These are phyloP conservation scores for Cystofilobasidium bisporidii DNA, from an alignment of 768 basidiomycete species.

Conservation along the genomic window DNA sequence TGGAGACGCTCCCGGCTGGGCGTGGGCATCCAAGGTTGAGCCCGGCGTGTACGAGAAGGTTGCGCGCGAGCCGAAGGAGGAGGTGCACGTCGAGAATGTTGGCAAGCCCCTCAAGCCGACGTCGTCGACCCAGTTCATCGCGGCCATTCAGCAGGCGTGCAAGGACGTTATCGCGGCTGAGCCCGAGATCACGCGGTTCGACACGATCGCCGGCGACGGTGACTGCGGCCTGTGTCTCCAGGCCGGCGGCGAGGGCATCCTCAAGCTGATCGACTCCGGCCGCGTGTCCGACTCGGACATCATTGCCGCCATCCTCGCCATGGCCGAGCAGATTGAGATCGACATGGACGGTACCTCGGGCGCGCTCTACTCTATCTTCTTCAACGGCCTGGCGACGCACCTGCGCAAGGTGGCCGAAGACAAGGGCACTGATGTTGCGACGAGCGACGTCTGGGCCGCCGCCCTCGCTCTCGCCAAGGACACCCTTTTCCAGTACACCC, in stretches of 20 bases:
- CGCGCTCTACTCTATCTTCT: slow-evolving; percentile 33
- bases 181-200: slow-evolving; percentile 84
- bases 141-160: slow-evolving; percentile 53
- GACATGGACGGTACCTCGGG: slow-evolving; percentile 35
- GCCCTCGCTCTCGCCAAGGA: slow-evolving; percentile 32
- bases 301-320: slow-evolving; percentile 29
- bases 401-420: slow-evolving; percentile 21
- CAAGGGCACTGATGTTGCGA: slow-evolving; percentile 18
- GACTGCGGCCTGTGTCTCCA: slow-evolving; percentile 56
- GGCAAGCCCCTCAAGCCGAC: slow-evolving; percentile 28
- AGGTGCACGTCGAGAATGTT: slow-evolving; percentile 25
- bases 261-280: slow-evolving; percentile 20
- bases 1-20: slow-evolving; percentile 68
- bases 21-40: slow-evolving; percentile 51
- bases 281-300: slow-evolving; percentile 27
- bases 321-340: slow-evolving; percentile 31
- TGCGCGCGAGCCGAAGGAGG: not conserved
- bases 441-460: slow-evolving; percentile 28
- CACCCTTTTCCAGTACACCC: slow-evolving; percentile 50
- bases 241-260: slow-evolving; percentile 48
- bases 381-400: slow-evolving; percentile 33
- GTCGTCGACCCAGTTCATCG: slow-evolving; percentile 44
- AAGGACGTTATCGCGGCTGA: slow-evolving; percentile 64
- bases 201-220: slow-evolving; percentile 82
- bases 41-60: slow-evolving; percentile 4